phyloP scores from a whole-genome alignment of 805 yeast genomes.

The Cyberlindnera mrakii region DNA sequence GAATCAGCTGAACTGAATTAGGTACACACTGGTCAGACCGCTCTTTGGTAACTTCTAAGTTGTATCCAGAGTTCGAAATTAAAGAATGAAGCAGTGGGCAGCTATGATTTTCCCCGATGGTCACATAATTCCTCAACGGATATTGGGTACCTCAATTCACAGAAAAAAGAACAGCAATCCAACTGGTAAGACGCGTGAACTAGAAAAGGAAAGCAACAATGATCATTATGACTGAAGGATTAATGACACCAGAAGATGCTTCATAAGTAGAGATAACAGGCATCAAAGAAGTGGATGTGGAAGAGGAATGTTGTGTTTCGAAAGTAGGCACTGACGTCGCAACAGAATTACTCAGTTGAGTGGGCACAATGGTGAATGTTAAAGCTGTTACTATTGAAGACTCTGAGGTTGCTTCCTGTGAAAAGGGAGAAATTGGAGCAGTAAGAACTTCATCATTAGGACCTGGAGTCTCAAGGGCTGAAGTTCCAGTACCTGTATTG shows the following conservation, averaged over 20 bases:
- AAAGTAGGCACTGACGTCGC: not conserved
- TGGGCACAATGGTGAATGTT: not conserved
- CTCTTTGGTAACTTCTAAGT: too few relatives aligned
- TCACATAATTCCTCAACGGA: too few relatives aligned
- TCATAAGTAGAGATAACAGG: constrained; percentile 5
- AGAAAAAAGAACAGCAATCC: too few relatives aligned
- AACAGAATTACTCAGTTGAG: not conserved
- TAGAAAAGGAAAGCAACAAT: constrained; percentile 2
- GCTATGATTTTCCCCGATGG: too few relatives aligned
- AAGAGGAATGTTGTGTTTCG: constrained; percentile 1
- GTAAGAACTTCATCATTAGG: not conserved
- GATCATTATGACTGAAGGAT: constrained; percentile 1
- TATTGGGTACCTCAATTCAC: too few relatives aligned
- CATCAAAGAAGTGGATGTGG: not conserved
- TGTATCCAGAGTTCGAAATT: too few relatives aligned
- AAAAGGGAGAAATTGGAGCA: not conserved
- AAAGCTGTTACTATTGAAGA: not conserved
- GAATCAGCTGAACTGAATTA: too few relatives aligned
- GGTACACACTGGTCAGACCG: too few relatives aligned
- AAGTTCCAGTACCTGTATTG: not conserved
- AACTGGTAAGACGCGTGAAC: not conserved
- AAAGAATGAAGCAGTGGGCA: too few relatives aligned
- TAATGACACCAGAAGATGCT: constrained; percentile 1
- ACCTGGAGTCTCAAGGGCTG: not conserved
- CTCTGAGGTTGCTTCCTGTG: not conserved